These are phyloP conservation scores for Xylaria sp. DNA, from an alignment of 2,329 filamentous ascomycete genomes.

Conservation along the genomic window DNA sequence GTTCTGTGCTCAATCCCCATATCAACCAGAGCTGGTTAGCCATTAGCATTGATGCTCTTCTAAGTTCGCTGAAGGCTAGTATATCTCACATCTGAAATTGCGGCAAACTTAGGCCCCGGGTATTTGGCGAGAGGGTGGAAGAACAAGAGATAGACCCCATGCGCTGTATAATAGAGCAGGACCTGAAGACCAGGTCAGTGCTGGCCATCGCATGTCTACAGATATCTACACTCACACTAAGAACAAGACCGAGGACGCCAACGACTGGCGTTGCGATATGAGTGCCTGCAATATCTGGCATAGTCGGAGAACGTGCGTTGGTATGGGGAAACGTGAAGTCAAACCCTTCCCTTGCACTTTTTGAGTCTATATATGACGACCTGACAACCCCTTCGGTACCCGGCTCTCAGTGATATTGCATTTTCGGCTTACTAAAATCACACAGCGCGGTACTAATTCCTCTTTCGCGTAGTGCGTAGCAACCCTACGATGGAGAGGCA, in stretches of 20 bases:
- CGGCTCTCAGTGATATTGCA: background rate
- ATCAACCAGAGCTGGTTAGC: conserved; percentile 37
- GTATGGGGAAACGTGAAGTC: background rate
- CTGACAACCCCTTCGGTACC: background rate
- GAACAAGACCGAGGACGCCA: conserved; percentile 13
- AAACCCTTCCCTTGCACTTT: background rate
- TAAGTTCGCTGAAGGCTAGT: background rate
- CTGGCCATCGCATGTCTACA: background rate
- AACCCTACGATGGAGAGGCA: background rate
- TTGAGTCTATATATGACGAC: background rate
- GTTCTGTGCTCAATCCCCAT: conserved; percentile 25
- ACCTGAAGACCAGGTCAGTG: conserved; percentile 21
- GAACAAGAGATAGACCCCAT: conserved; percentile 27
- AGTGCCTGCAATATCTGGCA: conserved; percentile 23
- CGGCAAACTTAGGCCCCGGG: conserved; percentile 40
- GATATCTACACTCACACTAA: conserved; percentile 20
- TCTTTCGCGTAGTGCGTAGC: conserved; percentile 5
- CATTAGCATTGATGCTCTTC: background rate
- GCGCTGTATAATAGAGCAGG: conserved; percentile 20
- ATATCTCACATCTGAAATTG: conserved; percentile 35
- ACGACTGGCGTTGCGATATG: conserved; percentile 11
- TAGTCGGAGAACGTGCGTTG: conserved; percentile 2
- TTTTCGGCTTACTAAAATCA: background rate
- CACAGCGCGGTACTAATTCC: background rate
- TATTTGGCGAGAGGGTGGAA: conserved; percentile 42